phyloP scores from a whole-genome alignment of 1,284 basidiomycete genomes.

The Dichomitus squalens region DNA sequence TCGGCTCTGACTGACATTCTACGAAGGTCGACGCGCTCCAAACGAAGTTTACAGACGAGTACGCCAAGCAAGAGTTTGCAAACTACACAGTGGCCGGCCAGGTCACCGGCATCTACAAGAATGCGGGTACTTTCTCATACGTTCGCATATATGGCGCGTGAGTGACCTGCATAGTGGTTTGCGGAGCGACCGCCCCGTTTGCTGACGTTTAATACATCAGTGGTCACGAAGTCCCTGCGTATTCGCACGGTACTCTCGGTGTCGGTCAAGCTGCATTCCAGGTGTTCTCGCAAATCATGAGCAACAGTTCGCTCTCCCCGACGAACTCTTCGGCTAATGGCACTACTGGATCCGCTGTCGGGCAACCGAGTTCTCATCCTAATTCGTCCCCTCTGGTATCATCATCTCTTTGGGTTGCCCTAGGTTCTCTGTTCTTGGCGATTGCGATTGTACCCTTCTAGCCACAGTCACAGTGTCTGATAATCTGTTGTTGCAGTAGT shows the following conservation, averaged over 20 bases:
- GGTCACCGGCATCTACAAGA: constrained; percentile 55
- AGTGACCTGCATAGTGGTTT: constrained; percentile 3
- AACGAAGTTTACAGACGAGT: constrained; percentile 30
- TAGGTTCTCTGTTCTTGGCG: constrained; percentile 3
- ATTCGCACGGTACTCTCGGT: constrained; percentile 24
- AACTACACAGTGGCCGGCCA: constrained; percentile 56
- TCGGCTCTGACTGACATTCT: not conserved
- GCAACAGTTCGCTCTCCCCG: constrained; percentile 24
- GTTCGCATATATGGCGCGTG: constrained; percentile 46
- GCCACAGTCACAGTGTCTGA: not conserved
- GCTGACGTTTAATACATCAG: constrained; percentile 4
- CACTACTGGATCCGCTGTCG: constrained; percentile 5
- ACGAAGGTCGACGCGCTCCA: constrained; percentile 25
- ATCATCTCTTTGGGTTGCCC: constrained; percentile 10
- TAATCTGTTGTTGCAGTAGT: not conserved
- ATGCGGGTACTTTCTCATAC: constrained; percentile 63
- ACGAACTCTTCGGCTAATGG: constrained; percentile 3
- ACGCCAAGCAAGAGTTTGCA: constrained; percentile 43
- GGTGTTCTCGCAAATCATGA: constrained; percentile 33
- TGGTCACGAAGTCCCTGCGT: constrained; percentile 31
- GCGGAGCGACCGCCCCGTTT: not conserved
- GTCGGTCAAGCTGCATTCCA: constrained; percentile 29
- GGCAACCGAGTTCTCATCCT: constrained; percentile 3
- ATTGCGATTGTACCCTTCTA: constrained; percentile 3
- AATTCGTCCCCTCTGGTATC: constrained; percentile 12